Evolutionary conservation across 164 flowering plant species (phyloP).

Genomic region (Liquidambar formosana): DNA sequence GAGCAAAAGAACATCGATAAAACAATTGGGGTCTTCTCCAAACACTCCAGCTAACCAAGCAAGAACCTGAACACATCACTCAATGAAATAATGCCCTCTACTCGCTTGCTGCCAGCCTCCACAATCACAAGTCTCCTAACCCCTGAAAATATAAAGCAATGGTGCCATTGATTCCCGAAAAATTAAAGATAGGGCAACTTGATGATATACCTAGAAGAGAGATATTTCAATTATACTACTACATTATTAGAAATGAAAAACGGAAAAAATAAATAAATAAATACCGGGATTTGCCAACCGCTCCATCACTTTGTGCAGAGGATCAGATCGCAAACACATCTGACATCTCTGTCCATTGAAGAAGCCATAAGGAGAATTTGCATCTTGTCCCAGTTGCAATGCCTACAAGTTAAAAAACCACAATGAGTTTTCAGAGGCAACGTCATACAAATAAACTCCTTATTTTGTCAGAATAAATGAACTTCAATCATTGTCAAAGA

Average conservation of each 20-base stretch:
- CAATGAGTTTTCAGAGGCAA: neutral
- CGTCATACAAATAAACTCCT: too few species aligned
- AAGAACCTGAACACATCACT: constrained; percentile 45
- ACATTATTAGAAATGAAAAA: neutral
- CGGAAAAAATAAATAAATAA: too few species aligned
- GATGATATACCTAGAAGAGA: neutral
- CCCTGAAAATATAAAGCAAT: constrained; percentile 29
- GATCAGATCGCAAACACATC: constrained; percentile 60
- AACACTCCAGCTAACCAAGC: constrained; percentile 25
- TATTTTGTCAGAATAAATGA: too few species aligned
- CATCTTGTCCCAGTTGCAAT: constrained; percentile 51
- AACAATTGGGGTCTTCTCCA: constrained; percentile 5
- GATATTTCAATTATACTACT: neutral
- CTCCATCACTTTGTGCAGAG: constrained; percentile 60
- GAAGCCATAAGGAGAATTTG: constrained; percentile 34
- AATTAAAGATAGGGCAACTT: neutral
- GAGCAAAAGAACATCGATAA: neutral
- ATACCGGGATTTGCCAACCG: constrained; percentile 58
- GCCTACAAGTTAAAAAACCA: constrained; percentile 31
- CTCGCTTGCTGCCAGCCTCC: constrained; percentile 60
- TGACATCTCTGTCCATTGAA: constrained; percentile 47
- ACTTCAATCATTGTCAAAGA: too few species aligned
- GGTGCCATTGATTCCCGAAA: neutral
- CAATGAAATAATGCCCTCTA: constrained; percentile 62
- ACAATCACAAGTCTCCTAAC: constrained; percentile 53